Base-by-base conservation (phyloP, 352 stramenopile genomes). In the Pilasporangium apinafurcum region DNA sequence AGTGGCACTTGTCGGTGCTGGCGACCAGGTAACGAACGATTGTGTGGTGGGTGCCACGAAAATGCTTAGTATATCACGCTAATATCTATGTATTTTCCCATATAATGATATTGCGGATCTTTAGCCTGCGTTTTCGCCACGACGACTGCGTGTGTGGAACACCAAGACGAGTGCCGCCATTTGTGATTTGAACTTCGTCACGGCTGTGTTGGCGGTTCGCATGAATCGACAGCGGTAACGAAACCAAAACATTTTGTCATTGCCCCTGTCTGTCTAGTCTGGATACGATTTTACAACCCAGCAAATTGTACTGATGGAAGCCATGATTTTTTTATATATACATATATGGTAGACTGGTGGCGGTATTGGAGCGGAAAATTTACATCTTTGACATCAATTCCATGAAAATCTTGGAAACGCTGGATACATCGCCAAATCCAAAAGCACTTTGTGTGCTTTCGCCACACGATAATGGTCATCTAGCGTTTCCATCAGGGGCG, bases 321-420 rank as follows among this genome's bases (percentile, higher is more conserved):
- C 10, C 24, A 10, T 28, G 16, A 3, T 51, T 5, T 14, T 29
- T 33, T 1, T 37, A 16, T 34, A 33, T 38, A 27, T 28, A 13
- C 37, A 7, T 33, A n/a, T 29, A 7, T 3, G 31, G 2, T 37
- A 84, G 71, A 32, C 48, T 93, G 26, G 64, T 96, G 13, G 84
- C 87, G 9, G 81, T 95, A 27, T 64, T 97, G 13, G 83, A 96
- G 61, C 77, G 70, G 25, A 89, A 91, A 48, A 75, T 96, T 45
- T 94, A 96, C 59, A 95, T 97, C 59, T 96, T 96, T 36, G 88
- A 96, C 65, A 94, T 97, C 47, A 92, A 92, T 55, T 87, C 86
- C 28, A 96, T 97, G 86, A 92, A 96, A 57, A 88, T 95, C 31
- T 65, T 97, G 34, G 83, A 95, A 54, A 96, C 86, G 30, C 65